Percentiles rank a stretch among this genome's conserved stretches.
Evolutionary conservation across 2,329 filamentous ascomycete species (phyloP).

Genomic region (Talaromyces sp.): DNA sequence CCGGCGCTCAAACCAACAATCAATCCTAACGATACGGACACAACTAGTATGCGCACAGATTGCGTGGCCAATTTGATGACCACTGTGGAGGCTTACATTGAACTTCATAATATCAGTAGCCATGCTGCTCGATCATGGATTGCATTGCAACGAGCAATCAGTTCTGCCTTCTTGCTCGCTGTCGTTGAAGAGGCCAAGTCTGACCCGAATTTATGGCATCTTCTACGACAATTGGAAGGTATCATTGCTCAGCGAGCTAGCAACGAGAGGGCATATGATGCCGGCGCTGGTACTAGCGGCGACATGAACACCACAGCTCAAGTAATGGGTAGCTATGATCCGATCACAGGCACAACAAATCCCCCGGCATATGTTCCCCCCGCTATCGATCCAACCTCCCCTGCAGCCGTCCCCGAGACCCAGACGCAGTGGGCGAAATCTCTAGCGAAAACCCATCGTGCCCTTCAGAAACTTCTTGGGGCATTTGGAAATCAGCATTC

Average conservation of each 20-base stretch:
- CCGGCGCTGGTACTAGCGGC: slow-evolving; percentile 23
- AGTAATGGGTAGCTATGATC: slow-evolving; percentile 23
- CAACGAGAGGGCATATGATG: slow-evolving; percentile 35
- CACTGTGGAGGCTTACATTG: slow-evolving; percentile 64
- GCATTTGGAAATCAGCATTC: slow-evolving; percentile 36
- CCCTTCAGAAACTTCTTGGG: slow-evolving; percentile 49
- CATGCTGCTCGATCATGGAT: slow-evolving; percentile 52
- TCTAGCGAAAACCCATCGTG: slow-evolving; percentile 49
- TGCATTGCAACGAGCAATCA: slow-evolving; percentile 50
- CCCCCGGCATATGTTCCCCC: slow-evolving; percentile 30
- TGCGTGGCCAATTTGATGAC: slow-evolving; percentile 59
- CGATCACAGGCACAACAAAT: slow-evolving; percentile 35
- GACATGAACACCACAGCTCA: slow-evolving; percentile 23
- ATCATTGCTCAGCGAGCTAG: slow-evolving; percentile 48
- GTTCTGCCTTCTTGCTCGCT: slow-evolving; percentile 51
- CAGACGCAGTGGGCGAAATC: slow-evolving; percentile 51
- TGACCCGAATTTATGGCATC: slow-evolving; percentile 41
- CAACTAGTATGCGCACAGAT: slow-evolving; percentile 50
- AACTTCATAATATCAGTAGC: slow-evolving; percentile 50
- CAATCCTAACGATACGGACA: slow-evolving; percentile 45
- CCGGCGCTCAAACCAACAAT: slow-evolving; percentile 60
- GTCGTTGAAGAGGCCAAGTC: slow-evolving; percentile 49
- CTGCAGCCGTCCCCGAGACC: slow-evolving; percentile 34
- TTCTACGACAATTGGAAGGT: slow-evolving; percentile 47
- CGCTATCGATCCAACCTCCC: slow-evolving; percentile 30